Evolutionary conservation across 352 stramenopile genomes (phyloP).

Genomic region (Globisporangium recalcitrans): DNA sequence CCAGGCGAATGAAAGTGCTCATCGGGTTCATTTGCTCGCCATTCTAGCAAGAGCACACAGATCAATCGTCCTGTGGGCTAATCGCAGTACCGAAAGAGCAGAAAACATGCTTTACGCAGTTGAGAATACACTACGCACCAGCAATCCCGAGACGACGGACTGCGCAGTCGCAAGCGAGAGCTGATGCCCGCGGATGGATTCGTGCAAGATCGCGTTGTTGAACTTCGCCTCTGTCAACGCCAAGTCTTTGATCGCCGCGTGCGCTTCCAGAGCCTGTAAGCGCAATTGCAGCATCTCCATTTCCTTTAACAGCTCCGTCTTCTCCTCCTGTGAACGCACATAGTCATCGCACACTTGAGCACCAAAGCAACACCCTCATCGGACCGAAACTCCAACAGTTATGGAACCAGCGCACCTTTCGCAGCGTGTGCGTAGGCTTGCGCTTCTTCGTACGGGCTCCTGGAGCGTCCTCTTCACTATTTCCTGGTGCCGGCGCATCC

Average conservation of each 20-base stretch:
- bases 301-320: slow-evolving; percentile 27
- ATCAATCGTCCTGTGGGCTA: neutral
- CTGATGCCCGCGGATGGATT: slow-evolving; percentile 30
- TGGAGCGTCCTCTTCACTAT: neutral
- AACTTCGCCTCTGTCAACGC: slow-evolving; percentile 18
- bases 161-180: slow-evolving; percentile 29
- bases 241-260: slow-evolving; percentile 16
- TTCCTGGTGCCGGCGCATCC: neutral
- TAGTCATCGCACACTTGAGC: neutral
- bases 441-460: neutral
- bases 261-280: slow-evolving; percentile 21
- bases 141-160: slow-evolving; percentile 32
- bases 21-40: slow-evolving; percentile 21
- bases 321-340: slow-evolving; percentile 24
- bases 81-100: too few relatives aligned
- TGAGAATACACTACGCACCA: slow-evolving; percentile 1
- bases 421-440: slow-evolving; percentile 1
- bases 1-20: slow-evolving; percentile 42
- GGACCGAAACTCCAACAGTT: too few relatives aligned
- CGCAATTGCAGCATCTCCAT: slow-evolving; percentile 31
- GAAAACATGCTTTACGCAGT: too few relatives aligned
- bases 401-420: neutral
- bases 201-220: slow-evolving; percentile 22
- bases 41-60: neutral
- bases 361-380: neutral